Conservation (phyloP, 2,329 filamentous ascomycete genomes). For the Beauveria medogensis region DNA sequence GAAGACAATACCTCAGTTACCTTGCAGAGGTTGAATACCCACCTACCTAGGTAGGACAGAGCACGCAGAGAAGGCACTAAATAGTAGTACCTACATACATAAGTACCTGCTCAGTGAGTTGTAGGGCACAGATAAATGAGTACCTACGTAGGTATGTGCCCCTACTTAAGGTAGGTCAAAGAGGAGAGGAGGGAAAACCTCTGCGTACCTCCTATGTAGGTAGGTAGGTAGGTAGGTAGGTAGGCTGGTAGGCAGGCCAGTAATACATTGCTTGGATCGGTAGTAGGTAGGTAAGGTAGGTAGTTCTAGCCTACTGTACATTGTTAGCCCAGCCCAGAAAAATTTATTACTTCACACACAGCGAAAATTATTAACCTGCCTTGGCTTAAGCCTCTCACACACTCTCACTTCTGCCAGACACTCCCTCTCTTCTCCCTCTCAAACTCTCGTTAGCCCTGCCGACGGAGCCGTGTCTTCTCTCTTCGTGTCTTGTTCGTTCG, state of each 20-base stretch:
- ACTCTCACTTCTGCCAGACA: background rate
- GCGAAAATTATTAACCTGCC: conserved; percentile 23
- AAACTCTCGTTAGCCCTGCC: conserved; percentile 5
- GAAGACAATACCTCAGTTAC: too few species aligned
- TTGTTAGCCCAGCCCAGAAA: conserved; percentile 22
- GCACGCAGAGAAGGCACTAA: too few species aligned
- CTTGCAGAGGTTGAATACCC: too few species aligned
- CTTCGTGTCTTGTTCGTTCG: conserved; percentile 1
- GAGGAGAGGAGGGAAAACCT: too few species aligned
- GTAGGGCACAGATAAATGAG: too few species aligned
- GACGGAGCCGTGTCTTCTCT: background rate
- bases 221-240: background rate
- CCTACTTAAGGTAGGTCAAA: too few species aligned
- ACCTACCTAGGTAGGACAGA: too few species aligned
- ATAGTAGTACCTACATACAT: too few species aligned
- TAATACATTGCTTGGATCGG: background rate
- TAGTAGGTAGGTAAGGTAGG: background rate
- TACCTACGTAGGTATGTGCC: too few species aligned
- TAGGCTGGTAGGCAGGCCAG: too few species aligned
- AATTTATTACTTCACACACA: conserved; percentile 36
- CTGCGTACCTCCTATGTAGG: background rate
- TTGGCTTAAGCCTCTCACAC: conserved; percentile 4
- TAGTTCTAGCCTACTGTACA: background rate
- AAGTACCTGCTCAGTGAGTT: too few species aligned
- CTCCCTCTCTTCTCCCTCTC: background rate